phyloP scores from a whole-genome alignment of 139 green algal genomes.

The Volvox africanus region DNA sequence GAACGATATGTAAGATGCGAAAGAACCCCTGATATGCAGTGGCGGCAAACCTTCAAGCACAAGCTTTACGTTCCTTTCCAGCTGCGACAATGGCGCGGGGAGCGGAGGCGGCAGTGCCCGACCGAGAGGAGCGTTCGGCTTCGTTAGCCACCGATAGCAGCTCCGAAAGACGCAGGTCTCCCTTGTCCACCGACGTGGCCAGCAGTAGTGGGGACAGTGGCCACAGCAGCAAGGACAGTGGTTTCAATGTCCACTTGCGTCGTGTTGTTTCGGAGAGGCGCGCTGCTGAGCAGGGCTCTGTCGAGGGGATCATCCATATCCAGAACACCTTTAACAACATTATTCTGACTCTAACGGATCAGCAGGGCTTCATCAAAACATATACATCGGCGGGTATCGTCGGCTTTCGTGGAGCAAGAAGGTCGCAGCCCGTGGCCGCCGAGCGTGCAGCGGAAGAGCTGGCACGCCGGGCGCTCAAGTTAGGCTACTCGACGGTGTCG shows the following conservation, averaged over 20 bases:
- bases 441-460: constrained; percentile 69
- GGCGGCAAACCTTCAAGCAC: not conserved
- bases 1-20: no score
- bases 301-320: constrained; percentile 69
- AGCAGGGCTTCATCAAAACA: constrained; percentile 51
- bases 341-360: constrained; percentile 61
- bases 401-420: constrained; percentile 63
- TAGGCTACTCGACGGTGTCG: constrained; percentile 59
- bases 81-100: not conserved
- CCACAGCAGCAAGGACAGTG: not conserved
- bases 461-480: constrained; percentile 55
- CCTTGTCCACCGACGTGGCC: not conserved
- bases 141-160: not conserved
- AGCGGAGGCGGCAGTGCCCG: not conserved
- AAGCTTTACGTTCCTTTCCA: not conserved
- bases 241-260: constrained; percentile 21
- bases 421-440: constrained; percentile 59
- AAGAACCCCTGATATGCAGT: not conserved
- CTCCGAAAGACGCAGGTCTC: not conserved
- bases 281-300: not conserved
- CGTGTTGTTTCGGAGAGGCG: not conserved
- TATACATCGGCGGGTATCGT: constrained; percentile 56
- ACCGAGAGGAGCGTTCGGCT: not conserved
- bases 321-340: constrained; percentile 74
- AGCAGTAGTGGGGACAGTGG: not conserved